phyloP scores from a whole-genome alignment of 108 stramenopile species.

The Discostella pseudostelligera region DNA sequence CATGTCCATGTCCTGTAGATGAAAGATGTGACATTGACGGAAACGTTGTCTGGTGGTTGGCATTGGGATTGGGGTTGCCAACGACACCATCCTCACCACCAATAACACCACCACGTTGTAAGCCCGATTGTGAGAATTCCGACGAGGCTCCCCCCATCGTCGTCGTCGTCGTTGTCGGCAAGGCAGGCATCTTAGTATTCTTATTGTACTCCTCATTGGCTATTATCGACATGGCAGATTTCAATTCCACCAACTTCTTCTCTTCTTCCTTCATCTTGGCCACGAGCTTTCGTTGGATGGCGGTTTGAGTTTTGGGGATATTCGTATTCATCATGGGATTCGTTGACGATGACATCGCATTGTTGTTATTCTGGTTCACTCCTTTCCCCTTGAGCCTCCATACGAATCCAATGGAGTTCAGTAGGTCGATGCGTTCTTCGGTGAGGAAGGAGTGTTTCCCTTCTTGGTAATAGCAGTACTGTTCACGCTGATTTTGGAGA shows the following conservation, averaged over 20 bases:
- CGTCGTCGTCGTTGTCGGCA: no score
- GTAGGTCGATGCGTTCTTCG: conserved; percentile 66
- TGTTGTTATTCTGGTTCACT: neutral
- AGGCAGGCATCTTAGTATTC: neutral
- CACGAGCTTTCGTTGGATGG: neutral
- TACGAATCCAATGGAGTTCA: conserved; percentile 60
- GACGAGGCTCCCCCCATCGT: no score
- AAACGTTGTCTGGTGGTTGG: no score
- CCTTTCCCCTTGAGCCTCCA: conserved; percentile 60
- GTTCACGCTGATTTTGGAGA: no score
- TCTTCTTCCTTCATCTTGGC: conserved; percentile 1
- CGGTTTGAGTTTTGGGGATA: neutral
- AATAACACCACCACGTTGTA: no score
- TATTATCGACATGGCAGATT: neutral
- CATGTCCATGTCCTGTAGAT: no score
- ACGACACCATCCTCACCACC: no score
- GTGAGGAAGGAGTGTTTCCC: conserved; percentile 77
- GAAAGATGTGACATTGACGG: no score
- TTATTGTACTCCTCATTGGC: neutral
- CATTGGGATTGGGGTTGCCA: no score
- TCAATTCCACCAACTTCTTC: neutral
- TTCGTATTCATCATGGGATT: no score
- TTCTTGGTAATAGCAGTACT: conserved; percentile 55
- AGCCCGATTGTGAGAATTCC: no score
- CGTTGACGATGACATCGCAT: no score